Percentiles rank a stretch among this genome's conserved stretches.
Conservation (phyloP, 257 asterid species). For the Solanum etuberosum region DNA sequence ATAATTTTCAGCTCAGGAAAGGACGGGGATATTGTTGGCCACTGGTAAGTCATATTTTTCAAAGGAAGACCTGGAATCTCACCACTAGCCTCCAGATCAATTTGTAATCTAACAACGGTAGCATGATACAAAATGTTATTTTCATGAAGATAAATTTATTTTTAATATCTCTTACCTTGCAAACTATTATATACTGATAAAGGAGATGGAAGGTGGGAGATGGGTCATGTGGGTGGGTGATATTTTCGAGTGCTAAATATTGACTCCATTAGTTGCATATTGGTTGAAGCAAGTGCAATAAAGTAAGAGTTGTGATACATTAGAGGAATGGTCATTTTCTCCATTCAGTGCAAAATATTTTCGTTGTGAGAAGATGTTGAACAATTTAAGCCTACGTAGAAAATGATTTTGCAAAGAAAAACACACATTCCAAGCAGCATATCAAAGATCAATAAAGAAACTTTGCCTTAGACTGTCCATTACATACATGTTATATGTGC, state of each 20-base stretch:
- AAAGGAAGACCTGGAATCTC: background rate
- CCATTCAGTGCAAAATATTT: background rate
- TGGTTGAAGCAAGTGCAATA: background rate
- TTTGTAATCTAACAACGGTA: background rate
- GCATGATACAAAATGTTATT: background rate
- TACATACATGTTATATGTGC: background rate
- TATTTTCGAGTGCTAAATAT: background rate
- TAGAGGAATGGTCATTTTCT: background rate
- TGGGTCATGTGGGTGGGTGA: background rate
- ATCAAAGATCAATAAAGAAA: background rate
- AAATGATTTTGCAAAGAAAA: background rate
- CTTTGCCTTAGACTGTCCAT: background rate
- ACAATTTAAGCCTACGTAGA: background rate
- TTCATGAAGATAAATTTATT: background rate
- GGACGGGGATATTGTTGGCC: conserved; percentile 64
- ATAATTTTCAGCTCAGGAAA: conserved; percentile 60
- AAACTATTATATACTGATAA: background rate
- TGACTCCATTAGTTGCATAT: background rate
- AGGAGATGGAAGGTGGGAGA: background rate
- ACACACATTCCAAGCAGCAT: background rate
- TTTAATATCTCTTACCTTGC: background rate
- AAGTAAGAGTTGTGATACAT: background rate
- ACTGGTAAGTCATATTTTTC: conserved; percentile 47
- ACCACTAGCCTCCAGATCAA: background rate
- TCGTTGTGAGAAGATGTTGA: background rate